These are phyloP conservation scores for Aleurites moluccanus DNA, from an alignment of 441 rosid genomes.

Conservation along the genomic window DNA sequence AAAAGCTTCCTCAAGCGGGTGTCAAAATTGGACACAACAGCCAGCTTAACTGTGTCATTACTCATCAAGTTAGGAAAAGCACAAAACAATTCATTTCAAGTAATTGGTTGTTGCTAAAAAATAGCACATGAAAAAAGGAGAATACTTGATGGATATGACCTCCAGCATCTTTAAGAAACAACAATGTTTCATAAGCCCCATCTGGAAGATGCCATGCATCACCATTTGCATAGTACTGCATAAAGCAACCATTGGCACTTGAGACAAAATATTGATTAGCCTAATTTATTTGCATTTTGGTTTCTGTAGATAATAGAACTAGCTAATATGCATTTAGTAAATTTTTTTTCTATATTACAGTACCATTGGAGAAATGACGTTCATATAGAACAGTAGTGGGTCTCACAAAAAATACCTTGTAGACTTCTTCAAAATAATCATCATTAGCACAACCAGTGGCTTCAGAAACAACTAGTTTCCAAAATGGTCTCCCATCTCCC, in stretches of 20 bases:
- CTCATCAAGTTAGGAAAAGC: constrained; percentile 26
- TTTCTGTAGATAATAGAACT: neutral
- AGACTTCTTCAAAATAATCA: constrained; percentile 88
- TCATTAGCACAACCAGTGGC: constrained; percentile 75
- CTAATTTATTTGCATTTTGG: neutral
- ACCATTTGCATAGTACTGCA: constrained; percentile 74
- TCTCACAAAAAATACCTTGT: constrained; percentile 46
- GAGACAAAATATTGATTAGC: constrained; percentile 13
- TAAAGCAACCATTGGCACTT: constrained; percentile 16
- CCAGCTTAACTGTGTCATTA: constrained; percentile 69
- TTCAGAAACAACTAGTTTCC: constrained; percentile 82
- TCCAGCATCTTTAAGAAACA: constrained; percentile 72
- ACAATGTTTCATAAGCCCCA: constrained; percentile 64
- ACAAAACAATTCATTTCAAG: constrained; percentile 14
- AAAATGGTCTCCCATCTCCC: constrained; percentile 97
- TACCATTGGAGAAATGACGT: neutral
- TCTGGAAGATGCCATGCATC: constrained; percentile 86
- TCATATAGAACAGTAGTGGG: neutral
- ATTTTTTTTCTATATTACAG: neutral
- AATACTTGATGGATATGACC: constrained; percentile 50
- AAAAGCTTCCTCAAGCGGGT: constrained; percentile 71
- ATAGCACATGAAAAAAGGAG: constrained; percentile 24
- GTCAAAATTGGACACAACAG: constrained; percentile 88
- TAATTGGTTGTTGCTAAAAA: neutral
- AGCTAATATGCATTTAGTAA: neutral